Evolutionary conservation across 495 filamentous ascomycete species (phyloP), one percentile per base, ranked within the genome.

Genomic region (Penicillium salamii): DNA sequence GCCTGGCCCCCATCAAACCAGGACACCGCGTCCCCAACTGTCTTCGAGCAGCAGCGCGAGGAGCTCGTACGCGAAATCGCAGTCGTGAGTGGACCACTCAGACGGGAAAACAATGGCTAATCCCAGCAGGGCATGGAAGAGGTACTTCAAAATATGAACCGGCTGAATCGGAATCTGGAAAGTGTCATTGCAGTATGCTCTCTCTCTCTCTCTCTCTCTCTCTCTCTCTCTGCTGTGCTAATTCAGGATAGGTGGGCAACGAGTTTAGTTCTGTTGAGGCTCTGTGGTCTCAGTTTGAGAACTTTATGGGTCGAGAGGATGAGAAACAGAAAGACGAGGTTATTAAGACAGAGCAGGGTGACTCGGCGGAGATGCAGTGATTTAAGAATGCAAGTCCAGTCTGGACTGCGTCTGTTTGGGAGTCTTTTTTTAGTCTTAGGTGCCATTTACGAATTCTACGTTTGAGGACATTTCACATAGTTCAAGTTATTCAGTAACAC

Each of bases 231-330:
- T n/a, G n/a, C n/a, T n/a, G n/a, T n/a, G n/a, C n/a, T n/a, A n/a
- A n/a, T n/a, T 26, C 49, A 18, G 8, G 5, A 2, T 38, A 91
- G 88, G 89, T 98, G 21, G 93, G 93, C 7, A 97, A 96, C 63
- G 93, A 98, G 60, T 97, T 98, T 65, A 82, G 87, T n/a, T 89
- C 88, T 7, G 93, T 98, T 14, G 93, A 98, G 69, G 90, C 89
- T 20, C 78, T 98, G 28, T 98, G 93, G 93, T 91, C 87, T 28
- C 89, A 95, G 50, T 98, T 98, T 61, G 93, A 98, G 76, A 86
- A 86, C 47, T 91, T 97, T 53, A 97, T 97, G 92, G 89, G 83
- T 14, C 86, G 84, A 52, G 46, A 67, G n/a, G 85, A 88, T 0
- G 83, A 82, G 52, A 70, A 69, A 18, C 72, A 74, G 33, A 62